Evolutionary conservation across 108 stramenopile genomes (phyloP).

Genomic region (Poteriospumella lacustris): DNA sequence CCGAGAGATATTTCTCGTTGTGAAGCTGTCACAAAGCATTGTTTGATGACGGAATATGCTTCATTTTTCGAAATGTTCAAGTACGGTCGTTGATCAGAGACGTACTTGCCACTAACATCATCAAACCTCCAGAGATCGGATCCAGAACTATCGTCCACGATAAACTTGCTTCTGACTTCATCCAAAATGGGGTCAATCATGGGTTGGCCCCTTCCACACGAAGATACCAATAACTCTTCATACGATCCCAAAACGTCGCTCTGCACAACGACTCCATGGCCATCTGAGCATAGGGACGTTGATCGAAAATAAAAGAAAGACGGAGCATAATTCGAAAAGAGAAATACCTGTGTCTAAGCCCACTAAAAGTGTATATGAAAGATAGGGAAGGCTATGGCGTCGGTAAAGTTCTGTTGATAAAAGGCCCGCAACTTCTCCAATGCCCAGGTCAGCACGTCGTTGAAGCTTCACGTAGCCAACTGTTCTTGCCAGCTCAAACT

Average conservation of each 20-base stretch:
- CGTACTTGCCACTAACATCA: no score
- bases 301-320: not conserved
- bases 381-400: not conserved
- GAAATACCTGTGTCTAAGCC: not conserved
- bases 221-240: not conserved
- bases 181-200: conserved; percentile 13
- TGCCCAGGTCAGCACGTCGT: not conserved
- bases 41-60: no score
- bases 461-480: no score
- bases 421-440: not conserved
- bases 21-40: no score
- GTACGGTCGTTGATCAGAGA: no score
- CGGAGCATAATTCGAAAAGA: not conserved
- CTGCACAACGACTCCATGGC: not conserved
- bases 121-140: no score
- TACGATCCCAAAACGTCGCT: conserved; percentile 11
- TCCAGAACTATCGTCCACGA: no score
- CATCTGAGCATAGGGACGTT: not conserved
- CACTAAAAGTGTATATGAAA: not conserved
- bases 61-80: no score
- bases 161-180: no score
- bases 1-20: no score
- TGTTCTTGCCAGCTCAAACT: not conserved
- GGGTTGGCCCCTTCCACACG: not conserved
- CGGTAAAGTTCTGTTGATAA: not conserved